Evolutionary conservation across 129 eudicot genomes (phyloP).

Genomic region (Flaveria robusta): DNA sequence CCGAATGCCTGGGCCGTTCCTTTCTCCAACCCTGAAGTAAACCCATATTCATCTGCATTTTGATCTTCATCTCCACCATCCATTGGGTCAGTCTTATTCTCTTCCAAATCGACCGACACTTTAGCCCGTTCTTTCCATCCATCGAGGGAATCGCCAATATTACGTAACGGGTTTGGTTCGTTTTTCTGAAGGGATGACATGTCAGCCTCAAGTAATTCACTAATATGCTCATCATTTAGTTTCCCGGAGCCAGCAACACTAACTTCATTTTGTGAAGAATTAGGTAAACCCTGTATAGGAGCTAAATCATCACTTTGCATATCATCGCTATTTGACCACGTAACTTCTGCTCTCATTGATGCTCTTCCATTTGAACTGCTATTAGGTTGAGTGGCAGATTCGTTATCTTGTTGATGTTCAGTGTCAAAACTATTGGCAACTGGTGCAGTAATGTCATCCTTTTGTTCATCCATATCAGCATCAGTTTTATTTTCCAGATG

Average conservation of each 20-base stretch:
- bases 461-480: conserved; percentile 40
- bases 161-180: conserved; percentile 83
- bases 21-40: conserved; percentile 72
- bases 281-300: conserved; percentile 61
- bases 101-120: conserved; percentile 68
- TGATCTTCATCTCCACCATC: conserved; percentile 50
- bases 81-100: conserved; percentile 30
- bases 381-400: conserved; percentile 52
- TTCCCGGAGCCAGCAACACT: conserved; percentile 56
- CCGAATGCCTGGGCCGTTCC: conserved; percentile 95
- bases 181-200: conserved; percentile 45
- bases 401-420: conserved; percentile 39
- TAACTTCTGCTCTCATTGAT: conserved; percentile 45
- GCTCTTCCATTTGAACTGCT: conserved; percentile 42
- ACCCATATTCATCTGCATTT: conserved; percentile 75
- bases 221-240: conserved; percentile 47
- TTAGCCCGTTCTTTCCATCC: conserved; percentile 94
- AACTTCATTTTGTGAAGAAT: conserved; percentile 51
- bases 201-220: conserved; percentile 53
- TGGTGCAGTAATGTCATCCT: conserved; percentile 40
- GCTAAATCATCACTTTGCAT: conserved; percentile 59
- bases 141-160: conserved; percentile 86
- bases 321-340: conserved; percentile 53
- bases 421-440: conserved; percentile 27
- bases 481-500: conserved; percentile 25